Evolutionary conservation across 1,284 basidiomycete species (phyloP).

Genomic region (Singerocomus inundabilis): DNA sequence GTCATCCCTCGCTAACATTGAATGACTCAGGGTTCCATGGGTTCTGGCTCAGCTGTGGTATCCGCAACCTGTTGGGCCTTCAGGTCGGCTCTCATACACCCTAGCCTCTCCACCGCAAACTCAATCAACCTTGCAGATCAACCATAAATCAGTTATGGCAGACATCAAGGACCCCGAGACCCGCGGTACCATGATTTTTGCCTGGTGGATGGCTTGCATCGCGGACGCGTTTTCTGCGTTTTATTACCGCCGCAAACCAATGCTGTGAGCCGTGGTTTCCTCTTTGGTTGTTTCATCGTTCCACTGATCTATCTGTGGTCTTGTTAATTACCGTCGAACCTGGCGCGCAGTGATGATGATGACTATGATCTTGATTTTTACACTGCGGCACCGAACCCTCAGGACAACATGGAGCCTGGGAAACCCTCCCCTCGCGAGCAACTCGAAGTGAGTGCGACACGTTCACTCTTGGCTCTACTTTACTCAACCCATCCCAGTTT

Average conservation of each 20-base stretch:
- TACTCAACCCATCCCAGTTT: constrained; percentile 31
- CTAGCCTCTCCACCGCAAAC: constrained; percentile 5
- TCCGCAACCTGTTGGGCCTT: constrained; percentile 73
- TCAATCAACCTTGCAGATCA: constrained; percentile 51
- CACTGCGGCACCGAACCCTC: constrained; percentile 59
- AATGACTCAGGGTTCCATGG: constrained; percentile 63
- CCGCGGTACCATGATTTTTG: constrained; percentile 78
- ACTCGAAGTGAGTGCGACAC: constrained; percentile 54
- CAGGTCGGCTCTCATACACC: constrained; percentile 45
- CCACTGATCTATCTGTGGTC: constrained; percentile 46
- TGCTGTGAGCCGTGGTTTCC: constrained; percentile 55
- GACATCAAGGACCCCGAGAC: constrained; percentile 68
- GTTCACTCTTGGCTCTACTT: constrained; percentile 7
- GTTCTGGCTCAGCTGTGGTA: constrained; percentile 77
- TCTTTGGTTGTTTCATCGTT: neutral
- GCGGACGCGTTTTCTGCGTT: constrained; percentile 58
- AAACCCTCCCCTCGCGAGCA: constrained; percentile 69
- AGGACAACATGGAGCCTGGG: constrained; percentile 46
- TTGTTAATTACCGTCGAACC: constrained; percentile 28
- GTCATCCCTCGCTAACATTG: constrained; percentile 12
- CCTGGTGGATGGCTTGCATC: constrained; percentile 74
- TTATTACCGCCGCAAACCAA: constrained; percentile 61
- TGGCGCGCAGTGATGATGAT: constrained; percentile 48
- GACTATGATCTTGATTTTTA: constrained; percentile 80
- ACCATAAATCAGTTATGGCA: constrained; percentile 72